Evolutionary conservation across 345 rosid genomes (phyloP).

Genomic region (Linum trigynum): DNA sequence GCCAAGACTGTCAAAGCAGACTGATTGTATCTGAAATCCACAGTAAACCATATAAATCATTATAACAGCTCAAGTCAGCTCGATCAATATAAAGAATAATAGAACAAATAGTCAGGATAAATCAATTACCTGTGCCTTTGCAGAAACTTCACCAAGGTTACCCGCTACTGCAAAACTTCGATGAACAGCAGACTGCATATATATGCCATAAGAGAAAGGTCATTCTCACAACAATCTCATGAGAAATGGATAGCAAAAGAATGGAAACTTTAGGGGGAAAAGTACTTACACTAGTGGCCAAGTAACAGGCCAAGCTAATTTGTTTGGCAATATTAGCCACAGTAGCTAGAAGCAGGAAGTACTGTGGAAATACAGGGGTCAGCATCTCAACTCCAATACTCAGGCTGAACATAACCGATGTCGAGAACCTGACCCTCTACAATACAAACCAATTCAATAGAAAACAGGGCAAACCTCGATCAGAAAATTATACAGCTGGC

Average conservation of each 20-base stretch:
- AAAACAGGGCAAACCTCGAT: constrained; percentile 3
- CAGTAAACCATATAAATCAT: constrained; percentile 15
- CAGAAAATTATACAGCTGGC: constrained; percentile 2
- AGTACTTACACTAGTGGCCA: constrained; percentile 78
- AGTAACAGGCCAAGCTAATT: constrained; percentile 73
- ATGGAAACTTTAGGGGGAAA: constrained; percentile 1
- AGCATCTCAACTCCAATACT: constrained; percentile 88
- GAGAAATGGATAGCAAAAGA: background rate
- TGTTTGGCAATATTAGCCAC: constrained; percentile 89
- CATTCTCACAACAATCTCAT: background rate
- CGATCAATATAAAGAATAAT: background rate
- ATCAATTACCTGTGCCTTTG: constrained; percentile 66
- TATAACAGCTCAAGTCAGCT: background rate
- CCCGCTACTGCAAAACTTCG: constrained; percentile 88
- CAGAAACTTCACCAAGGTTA: constrained; percentile 93
- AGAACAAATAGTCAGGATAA: constrained; percentile 1
- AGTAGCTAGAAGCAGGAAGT: constrained; percentile 77
- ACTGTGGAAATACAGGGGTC: constrained; percentile 63
- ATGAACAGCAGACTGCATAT: constrained; percentile 62
- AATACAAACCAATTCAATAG: constrained; percentile 5
- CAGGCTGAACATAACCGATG: constrained; percentile 73
- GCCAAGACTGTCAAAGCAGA: constrained; percentile 66
- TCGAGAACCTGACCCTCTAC: constrained; percentile 80
- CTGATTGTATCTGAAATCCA: constrained; percentile 53
- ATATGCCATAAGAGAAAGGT: background rate